Evolutionary conservation across 495 filamentous ascomycete species (phyloP).

Genomic region (Annulohypoxylon maeteangense): DNA sequence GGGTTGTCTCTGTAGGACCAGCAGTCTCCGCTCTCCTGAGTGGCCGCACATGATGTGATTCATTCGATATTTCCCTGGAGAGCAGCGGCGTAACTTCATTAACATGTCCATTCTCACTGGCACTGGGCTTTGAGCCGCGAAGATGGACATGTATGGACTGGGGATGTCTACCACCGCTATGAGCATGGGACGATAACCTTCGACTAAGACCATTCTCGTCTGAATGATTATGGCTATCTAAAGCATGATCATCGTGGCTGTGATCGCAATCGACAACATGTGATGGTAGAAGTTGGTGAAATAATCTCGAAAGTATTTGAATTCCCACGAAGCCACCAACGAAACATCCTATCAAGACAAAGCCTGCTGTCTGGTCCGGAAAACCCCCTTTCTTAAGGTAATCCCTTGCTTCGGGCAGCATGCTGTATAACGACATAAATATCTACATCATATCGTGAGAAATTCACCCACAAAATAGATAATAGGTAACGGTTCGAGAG

Average conservation of each 20-base stretch:
- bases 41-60: conserved; percentile 3
- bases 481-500: neutral
- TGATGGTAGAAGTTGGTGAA: conserved; percentile 89
- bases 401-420: conserved; percentile 84
- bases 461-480: conserved; percentile 1
- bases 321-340: conserved; percentile 85
- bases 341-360: conserved; percentile 80
- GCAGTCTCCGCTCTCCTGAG: conserved; percentile 41
- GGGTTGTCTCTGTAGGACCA: conserved; percentile 21
- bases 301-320: conserved; percentile 76
- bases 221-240: conserved; percentile 46
- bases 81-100: conserved; percentile 52
- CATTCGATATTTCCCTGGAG: conserved; percentile 28
- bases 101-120: conserved; percentile 41
- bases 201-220: conserved; percentile 42
- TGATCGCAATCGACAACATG: conserved; percentile 94
- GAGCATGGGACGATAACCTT: conserved; percentile 40
- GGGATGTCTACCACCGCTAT: conserved; percentile 28
- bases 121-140: conserved; percentile 17
- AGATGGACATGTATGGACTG: conserved; percentile 21
- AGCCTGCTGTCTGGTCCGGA: conserved; percentile 72
- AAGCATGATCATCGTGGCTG: conserved; percentile 68
- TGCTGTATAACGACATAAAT: conserved; percentile 92
- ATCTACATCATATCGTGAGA: conserved; percentile 64
- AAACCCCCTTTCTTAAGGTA: conserved; percentile 77